Evolutionary conservation across 768 basidiomycete genomes (phyloP), one percentile per base, ranked within the genome.

Genomic region (Russula sp.): DNA sequence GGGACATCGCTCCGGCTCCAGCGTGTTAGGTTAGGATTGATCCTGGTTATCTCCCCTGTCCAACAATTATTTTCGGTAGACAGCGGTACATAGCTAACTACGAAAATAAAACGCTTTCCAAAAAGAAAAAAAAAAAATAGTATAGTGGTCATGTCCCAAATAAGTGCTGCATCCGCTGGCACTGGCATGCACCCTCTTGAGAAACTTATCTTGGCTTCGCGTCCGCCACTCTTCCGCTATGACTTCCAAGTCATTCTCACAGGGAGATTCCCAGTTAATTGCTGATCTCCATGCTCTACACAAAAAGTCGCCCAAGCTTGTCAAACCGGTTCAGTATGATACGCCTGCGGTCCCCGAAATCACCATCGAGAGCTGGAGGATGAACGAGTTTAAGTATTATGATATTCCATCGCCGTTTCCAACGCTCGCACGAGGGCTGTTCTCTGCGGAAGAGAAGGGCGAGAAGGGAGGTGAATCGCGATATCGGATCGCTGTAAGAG

Each of bases 331-430:
- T 0, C 69, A 73, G 2, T 87, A 89, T 70, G 48, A 73, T 1
- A 85, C 82, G 0, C 85, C 88, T 0, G 82, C 82, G 1, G 82
- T 83, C 62, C 78, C 83, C 1, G 67, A 72, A 2, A 78, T 86
- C 68, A 70, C 72, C 4, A 76, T 98, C 35, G 80, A 84, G 3
- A 93, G 90, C 75, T 98, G 96, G 96, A 96, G 94, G 78, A 94
- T 98, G 93, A 90, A 92, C 74, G 97, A 98, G 73, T 92, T 86
- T 79, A 93, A 93, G 72, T 98, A 96, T 75, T 89, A 91, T 63
- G 85, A 89, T 54, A 79, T 92, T 2, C 93, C 93, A 0, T 89
- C 87, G 10, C 93, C 93, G 0, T 97, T 98, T 71, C 96, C 96
- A 2, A 97, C 94, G 0, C 82, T 97, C n/a, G 97, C 94, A 0